Conservation (phyloP, 306 rosid genomes). For the Ammopiptanthus mongolicus region DNA sequence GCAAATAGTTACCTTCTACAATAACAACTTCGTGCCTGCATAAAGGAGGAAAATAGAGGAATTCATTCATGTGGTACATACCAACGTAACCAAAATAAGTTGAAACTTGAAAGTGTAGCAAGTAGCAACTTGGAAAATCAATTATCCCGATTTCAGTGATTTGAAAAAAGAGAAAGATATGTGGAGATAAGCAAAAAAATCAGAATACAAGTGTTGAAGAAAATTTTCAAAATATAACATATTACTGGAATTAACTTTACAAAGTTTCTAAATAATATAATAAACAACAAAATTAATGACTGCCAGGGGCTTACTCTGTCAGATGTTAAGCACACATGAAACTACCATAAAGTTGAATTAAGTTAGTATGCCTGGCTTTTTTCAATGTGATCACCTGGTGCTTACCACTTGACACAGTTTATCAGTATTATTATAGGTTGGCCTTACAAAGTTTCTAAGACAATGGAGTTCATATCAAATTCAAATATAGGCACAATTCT, state of each 20-base stretch:
- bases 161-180: not conserved
- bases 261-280: not conserved
- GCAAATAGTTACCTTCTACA: conserved; percentile 81
- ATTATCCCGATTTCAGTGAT: not conserved
- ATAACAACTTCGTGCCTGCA: conserved; percentile 75
- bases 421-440: not conserved
- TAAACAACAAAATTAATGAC: not conserved
- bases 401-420: not conserved
- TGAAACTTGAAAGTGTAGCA: not conserved
- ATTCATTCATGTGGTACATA: not conserved
- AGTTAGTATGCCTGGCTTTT: not conserved
- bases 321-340: not conserved
- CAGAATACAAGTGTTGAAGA: not conserved
- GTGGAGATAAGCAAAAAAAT: not conserved
- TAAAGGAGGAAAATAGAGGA: conserved; percentile 16
- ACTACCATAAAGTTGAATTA: not conserved
- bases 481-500: not conserved
- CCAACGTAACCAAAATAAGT: conserved; percentile 3
- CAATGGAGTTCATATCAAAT: not conserved
- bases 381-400: not conserved
- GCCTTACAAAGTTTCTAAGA: not conserved
- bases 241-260: not conserved
- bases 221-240: not conserved
- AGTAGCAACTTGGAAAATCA: conserved; percentile 21
- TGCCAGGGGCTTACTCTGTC: not conserved